Conservation (phyloP, 2,329 filamentous ascomycete genomes). For the Alternaria gansuensis region DNA sequence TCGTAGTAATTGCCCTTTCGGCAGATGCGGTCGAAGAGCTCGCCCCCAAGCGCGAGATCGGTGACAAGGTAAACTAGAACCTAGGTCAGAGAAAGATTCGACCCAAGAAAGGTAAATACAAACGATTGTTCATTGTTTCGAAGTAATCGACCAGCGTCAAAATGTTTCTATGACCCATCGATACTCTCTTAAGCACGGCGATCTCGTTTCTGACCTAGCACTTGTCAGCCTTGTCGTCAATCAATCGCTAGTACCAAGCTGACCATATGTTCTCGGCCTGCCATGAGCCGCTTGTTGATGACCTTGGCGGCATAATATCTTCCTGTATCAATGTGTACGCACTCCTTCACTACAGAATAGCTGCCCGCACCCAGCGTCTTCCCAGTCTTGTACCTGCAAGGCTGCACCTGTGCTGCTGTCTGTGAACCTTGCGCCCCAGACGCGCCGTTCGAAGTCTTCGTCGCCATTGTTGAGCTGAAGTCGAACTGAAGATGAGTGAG, state of each 20-base stretch:
- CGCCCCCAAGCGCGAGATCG: constrained; percentile 92
- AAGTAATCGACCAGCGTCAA: constrained; percentile 98
- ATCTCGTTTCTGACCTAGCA: constrained; percentile 95
- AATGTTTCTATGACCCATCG: constrained; percentile 98
- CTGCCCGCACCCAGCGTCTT: constrained; percentile 97
- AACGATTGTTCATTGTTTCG: constrained; percentile 97
- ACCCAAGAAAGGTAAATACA: constrained; percentile 31
- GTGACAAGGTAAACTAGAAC: constrained; percentile 87
- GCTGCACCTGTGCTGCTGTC: constrained; percentile 73
- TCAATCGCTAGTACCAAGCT: constrained; percentile 20
- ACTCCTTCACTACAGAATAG: constrained; percentile 98
- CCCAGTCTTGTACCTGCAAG: constrained; percentile 97
- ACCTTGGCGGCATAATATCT: constrained; percentile 99
- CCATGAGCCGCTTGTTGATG: constrained; percentile 98
- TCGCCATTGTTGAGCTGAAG: constrained; percentile 4
- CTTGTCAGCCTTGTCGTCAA: constrained; percentile 19
- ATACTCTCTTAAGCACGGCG: constrained; percentile 95
- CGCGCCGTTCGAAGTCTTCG: constrained; percentile 46
- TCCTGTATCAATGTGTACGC: constrained; percentile 96
- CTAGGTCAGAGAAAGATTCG: constrained; percentile 19
- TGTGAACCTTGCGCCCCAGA: constrained; percentile 46
- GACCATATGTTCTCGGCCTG: constrained; percentile 97
- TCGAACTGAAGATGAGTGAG: background rate
- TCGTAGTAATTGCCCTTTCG: constrained; percentile 99
- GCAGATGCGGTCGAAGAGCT: constrained; percentile 98